phyloP scores from a whole-genome alignment of 345 rosid species.

The Gossypium turneri region DNA sequence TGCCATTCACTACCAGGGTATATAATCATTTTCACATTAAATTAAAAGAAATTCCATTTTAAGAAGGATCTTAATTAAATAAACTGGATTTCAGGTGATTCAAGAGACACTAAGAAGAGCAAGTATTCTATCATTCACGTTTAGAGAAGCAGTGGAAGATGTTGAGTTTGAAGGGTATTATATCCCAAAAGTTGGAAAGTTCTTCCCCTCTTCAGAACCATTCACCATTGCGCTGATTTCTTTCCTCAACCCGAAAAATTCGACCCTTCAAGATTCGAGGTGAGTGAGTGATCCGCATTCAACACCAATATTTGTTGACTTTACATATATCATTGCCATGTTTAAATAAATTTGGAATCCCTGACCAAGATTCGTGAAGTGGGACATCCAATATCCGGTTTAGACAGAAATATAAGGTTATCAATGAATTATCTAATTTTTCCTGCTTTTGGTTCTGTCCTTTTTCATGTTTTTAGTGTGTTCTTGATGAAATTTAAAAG shows the following conservation, averaged over 20 bases:
- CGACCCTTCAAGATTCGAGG: conserved; percentile 93
- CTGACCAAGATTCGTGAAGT: conserved; percentile 8
- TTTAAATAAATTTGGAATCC: neutral
- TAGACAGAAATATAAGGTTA: conserved; percentile 29
- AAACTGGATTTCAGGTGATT: conserved; percentile 52
- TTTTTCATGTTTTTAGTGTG: conserved; percentile 18
- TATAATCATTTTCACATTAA: neutral
- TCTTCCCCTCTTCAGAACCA: conserved; percentile 84
- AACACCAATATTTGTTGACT: neutral
- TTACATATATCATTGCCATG: neutral
- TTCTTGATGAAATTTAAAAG: conserved; percentile 18
- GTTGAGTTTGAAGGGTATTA: conserved; percentile 70
- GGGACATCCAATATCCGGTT: conserved; percentile 26
- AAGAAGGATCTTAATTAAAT: neutral
- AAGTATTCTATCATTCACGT: conserved; percentile 81
- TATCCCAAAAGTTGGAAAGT: conserved; percentile 96
- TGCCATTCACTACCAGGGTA: conserved; percentile 85
- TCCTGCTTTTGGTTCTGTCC: conserved; percentile 9
- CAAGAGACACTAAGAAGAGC: conserved; percentile 90
- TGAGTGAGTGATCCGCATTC: conserved; percentile 11
- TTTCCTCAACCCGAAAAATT: conserved; percentile 78
- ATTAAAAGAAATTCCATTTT: too few species aligned
- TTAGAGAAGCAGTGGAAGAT: conserved; percentile 87
- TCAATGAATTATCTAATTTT: conserved; percentile 11
- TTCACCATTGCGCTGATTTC: conserved; percentile 68